Evolutionary conservation across 257 asterid genomes (phyloP), one percentile per base, ranked within the genome.

Genomic region (Rauvolfia tetraphylla): DNA sequence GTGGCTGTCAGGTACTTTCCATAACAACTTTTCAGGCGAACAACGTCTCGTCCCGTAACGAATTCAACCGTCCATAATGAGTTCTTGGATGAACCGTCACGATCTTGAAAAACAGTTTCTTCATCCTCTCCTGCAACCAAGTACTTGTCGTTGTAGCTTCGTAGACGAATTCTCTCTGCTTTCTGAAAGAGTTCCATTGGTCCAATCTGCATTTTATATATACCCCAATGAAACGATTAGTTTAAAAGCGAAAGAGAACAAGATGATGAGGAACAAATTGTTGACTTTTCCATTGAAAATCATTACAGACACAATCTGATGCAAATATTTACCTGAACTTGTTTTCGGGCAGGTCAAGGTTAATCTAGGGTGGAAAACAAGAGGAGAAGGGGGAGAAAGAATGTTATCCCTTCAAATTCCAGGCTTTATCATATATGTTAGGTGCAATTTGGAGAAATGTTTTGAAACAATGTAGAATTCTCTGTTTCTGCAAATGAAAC

Each of bases 1-100:
- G 95, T 80, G 39, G 98, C 97, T 0, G 98, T 88, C 3, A 93
- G 79, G 80, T 93, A 89, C 20, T 89, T 89, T 0, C 90, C 94
- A 18, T 72, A 81, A 71, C 97, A 91, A 72, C 98, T 93, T 42
- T 73, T 75, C 33, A 93, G 81, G 7, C 96, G 86, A 61, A 91
- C 6, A 7, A 57, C 49, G 13, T 79, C 81, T 62, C 77, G 81
- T 14, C 86, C 91, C 10, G 71, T 79, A 3, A 81, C 83, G 20
- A 85, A 73, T 72, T 91, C 97, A 0, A 93, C 85, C 1, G 29
- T 54, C 97, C 98, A 93, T 33, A 82, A 2, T 1, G 96, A 78
- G 63, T 85, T 88, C 38, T 66, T 44, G 3, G 82, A 51, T 0
- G 93, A 71, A 7, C 88, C 86, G 14, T 89, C 88, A n/a, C 87